Evolutionary conservation across 1,284 basidiomycete genomes (phyloP), one percentile per base, ranked within the genome.

Genomic region (Xerocomus nothofagi): DNA sequence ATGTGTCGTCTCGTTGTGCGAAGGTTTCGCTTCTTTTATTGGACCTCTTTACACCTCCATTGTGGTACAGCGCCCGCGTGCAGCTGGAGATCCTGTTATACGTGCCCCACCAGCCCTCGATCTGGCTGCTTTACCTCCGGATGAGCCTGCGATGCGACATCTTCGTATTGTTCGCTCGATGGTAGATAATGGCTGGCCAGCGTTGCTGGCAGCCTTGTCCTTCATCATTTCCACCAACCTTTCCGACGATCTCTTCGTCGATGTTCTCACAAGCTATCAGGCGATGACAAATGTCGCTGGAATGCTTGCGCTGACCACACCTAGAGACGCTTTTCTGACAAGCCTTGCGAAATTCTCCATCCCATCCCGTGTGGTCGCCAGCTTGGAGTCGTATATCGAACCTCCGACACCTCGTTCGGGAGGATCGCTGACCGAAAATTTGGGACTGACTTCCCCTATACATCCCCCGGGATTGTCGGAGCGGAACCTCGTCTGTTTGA

Each of bases 281-380:
- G 86, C 87, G 30, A 82, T 97, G 67, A 90, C 90, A 4, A 88
- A 91, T 49, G 91, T 92, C 1, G 86, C 91, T 26, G 96, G 96
- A n/a, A 88, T 91, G 67, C 81, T 98, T 11, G 83, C 81, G 2
- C 77, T 98, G 5, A 72, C 76, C 0, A 95, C 91, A 0, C 92
- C 94, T 0, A 82, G 96, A n/a, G 93, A 98, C 57, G 92, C 93
- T 0, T 91, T 98, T 69, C 82, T 98, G 60, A 89, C 84, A 18
- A 88, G 84, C 37, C 79, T 98, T 11, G 83, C 91, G 17, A 91
- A 92, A 55, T 88, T 92, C 54, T 88, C 94, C 0, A 90, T 98
- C 9, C 95, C 95, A 0, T 81, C 89, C 0, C 79, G 88, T 1
- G 90, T 96, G 4, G 90, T 97, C 0, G 88, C 91, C 0, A 87